Evolutionary conservation across 768 basidiomycete genomes (phyloP), one percentile per base, ranked within the genome.

Genomic region (Phlegmacium glaucopus): DNA sequence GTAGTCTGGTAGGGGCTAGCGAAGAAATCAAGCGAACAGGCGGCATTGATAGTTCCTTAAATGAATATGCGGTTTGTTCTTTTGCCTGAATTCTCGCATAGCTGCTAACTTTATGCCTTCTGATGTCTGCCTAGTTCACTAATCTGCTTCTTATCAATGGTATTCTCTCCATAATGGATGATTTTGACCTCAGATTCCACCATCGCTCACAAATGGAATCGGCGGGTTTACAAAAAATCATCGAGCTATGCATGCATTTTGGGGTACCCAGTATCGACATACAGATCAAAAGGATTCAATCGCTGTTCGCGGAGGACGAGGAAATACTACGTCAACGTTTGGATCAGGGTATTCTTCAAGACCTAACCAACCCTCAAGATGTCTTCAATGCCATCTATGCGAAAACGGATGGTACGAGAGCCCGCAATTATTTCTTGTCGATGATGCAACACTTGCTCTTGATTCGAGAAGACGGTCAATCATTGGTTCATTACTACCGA

Each of bases 381-480:
- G 85, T 97, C 27, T 95, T 88, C 71, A 81, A 85, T 44, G 87
- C 89, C 2, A 75, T 99, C 39, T 78, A 79, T 52, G 69, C 80
- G n/a, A 85, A 79, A 62, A 84, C 86, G n/a, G 75, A 83, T 50
- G 85, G 86, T 36, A 83, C 87, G 11, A 82, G 80, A 49, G 93
- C 94, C 6, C 75, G 78, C 55, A 84, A 89, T 52, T 85, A 94
- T 62, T 88, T 99, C 63, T 71, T 94, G 35, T 90, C 91, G n/a
- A 87, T 93, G 66, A 80, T 98, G 79, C 92, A 93, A 61, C 94
- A 97, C 66, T 65, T 99, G 47, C 75, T 97, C 15, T 80, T 98
- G 54, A 89, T 98, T 54, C 81, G 87, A 45, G 89, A 91, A 57
- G 91, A 97, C 55, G 90, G 87, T 5, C 85, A 86, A 29, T 75